Base-by-base conservation (phyloP, 805 yeast genomes). In the Saturnispora saitoi region DNA sequence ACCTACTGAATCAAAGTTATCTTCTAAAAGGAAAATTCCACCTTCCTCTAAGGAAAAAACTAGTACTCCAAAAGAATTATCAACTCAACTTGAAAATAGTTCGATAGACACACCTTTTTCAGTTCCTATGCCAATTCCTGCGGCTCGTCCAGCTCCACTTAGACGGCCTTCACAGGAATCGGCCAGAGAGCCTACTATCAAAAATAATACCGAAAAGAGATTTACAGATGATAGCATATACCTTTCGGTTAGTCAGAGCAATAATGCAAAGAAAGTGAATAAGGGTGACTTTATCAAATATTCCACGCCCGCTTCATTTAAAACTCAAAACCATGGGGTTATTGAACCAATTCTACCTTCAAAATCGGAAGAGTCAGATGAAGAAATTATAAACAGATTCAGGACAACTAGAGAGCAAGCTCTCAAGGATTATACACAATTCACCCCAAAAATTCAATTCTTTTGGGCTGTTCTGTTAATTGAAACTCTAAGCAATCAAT, bases 391-490 rank as follows among this genome's bases (percentile, higher is more conserved):
- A 19, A 43, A 45, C 12, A 56, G 61, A n/a, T 70, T 70, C 45
- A 56, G 55, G 14, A 48, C 44, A 4, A 52, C 59, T 4, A 61
- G 70, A 48, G 62, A 65, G 2, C 49, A 53, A 14, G 71, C 72
- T 1, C 55, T 68, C 42, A 54, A 52, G 17, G 72, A 70, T 50
- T 67, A 65, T 48, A 58, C 61, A 43, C 52, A 47, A 11, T 76
- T 75, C 51, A 69, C 76, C 7, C 76, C 82, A 0, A 66, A 60
- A 5, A 62, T 77, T n/a, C 89, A 82, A 62, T 68, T 82, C 49
- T 72, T 70, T 42, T 80, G 83, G 77, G 83, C 86, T n/a, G 73
- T 76, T 52, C 67, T 71, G 14, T 63, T 83, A 29, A 62, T 81
- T 20, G 80, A 75, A 52, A 73, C 80, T 0, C 54, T 72, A 22